Evolutionary conservation across 2,329 filamentous ascomycete species (phyloP), one percentile per base, ranked within the genome.

Genomic region (Aspergillus sp.): DNA sequence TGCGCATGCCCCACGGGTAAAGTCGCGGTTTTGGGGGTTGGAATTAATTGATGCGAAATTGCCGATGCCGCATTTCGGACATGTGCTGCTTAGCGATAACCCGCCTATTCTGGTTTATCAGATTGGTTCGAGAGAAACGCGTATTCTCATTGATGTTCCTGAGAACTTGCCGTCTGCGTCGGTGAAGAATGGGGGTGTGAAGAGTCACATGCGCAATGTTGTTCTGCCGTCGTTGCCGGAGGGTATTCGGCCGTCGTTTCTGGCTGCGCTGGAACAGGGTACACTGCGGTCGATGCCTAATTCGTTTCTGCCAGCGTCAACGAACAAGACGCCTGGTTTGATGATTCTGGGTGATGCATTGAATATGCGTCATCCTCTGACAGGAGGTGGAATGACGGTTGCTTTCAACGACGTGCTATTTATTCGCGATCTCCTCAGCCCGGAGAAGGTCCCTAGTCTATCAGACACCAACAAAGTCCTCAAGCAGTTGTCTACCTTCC

Each of bases 301-400:
- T 71, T 91, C 86, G 52, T 98, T 87, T 77, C 81, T 98, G 2
- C 90, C 93, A 4, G 82, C 93, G 0, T 79, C 82, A 0, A 86
- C 86, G 51, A 86, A 87, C 63, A 79, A 77, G 41, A 79, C 80
- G 9, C 80, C 83, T 1, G 88, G 88, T 3, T 72, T 95, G 51
- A 77, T 95, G 43, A 75, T 98, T 32, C 78, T 97, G 7, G 93
- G 93, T 50, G 93, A 98, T 66, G 91, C 93, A 12, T 85, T 95
- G 78, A 98, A 98, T 74, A 98, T 98, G 93, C 87, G 93, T n/a
- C 93, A 98, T 71, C 93, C 93, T 1, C 78, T 98, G 10, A 98
- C 93, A 0, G 93, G 93, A 46, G 93, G 93, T 56, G 93, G 93
- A 59, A 98, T 98, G 93, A 97, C 91, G 0, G 93, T 97, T 1